Evolutionary conservation across 306 rosid genomes (phyloP).

Genomic region (Ziziphus jujuba): DNA sequence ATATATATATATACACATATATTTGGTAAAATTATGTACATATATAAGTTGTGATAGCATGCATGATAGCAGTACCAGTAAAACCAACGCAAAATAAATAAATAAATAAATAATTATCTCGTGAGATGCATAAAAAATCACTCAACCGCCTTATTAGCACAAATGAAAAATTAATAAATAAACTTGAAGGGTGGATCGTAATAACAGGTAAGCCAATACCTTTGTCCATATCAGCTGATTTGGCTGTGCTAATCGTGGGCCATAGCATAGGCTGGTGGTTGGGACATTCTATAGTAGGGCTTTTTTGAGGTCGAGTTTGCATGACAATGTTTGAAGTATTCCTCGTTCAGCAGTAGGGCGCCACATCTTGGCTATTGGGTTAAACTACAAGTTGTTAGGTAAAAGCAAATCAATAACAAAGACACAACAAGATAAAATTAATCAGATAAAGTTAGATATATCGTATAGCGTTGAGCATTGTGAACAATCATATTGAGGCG

Average conservation of each 20-base stretch:
- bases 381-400: conserved; percentile 23
- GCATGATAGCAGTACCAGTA: too few relatives aligned
- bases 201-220: conserved; percentile 36
- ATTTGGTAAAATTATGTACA: too few relatives aligned
- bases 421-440: conserved; percentile 15
- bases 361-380: conserved; percentile 85
- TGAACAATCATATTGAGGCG: conserved; percentile 86
- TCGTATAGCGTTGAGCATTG: conserved; percentile 86
- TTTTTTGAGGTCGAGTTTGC: conserved; percentile 94
- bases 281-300: conserved; percentile 98
- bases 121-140: too few relatives aligned
- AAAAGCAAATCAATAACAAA: conserved; percentile 12
- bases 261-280: conserved; percentile 71
- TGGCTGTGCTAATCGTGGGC: conserved; percentile 78
- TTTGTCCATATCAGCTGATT: conserved; percentile 59
- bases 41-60: too few relatives aligned
- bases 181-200: neutral
- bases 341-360: conserved; percentile 96
- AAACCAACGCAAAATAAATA: too few relatives aligned
- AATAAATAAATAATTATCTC: too few relatives aligned
- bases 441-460: conserved; percentile 79
- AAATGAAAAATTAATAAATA: neutral
- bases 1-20: too few relatives aligned
- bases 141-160: neutral
- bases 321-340: conserved; percentile 81